Evolutionary conservation across 2,329 filamentous ascomycete species (phyloP).

Genomic region (Exophiala dermatitidis): DNA sequence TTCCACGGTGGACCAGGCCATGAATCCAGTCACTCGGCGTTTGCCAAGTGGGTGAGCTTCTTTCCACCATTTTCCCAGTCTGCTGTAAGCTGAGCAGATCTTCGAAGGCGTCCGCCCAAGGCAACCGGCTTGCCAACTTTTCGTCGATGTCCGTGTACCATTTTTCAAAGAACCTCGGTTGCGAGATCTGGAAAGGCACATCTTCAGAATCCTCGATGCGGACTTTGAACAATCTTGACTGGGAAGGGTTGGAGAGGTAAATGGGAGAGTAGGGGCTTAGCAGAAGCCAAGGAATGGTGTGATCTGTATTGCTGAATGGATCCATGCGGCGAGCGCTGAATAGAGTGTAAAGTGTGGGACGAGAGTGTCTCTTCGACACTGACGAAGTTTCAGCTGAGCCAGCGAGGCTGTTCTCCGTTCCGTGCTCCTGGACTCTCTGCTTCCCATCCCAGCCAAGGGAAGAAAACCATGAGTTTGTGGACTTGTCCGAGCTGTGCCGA

Average conservation of each 20-base stretch:
- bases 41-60: slow-evolving; percentile 23
- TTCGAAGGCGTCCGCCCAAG: slow-evolving; percentile 54
- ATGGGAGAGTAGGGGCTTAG: slow-evolving; percentile 50
- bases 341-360: slow-evolving; percentile 13
- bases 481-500: not conserved
- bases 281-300: slow-evolving; percentile 37
- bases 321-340: slow-evolving; percentile 21
- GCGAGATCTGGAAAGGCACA: slow-evolving; percentile 18
- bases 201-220: slow-evolving; percentile 17
- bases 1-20: slow-evolving; percentile 37
- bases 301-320: slow-evolving; percentile 32
- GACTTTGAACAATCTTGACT: slow-evolving; percentile 19
- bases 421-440: slow-evolving; percentile 5
- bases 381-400: not conserved
- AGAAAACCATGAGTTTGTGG: slow-evolving; percentile 13
- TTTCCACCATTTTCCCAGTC: slow-evolving; percentile 38
- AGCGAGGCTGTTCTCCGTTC: not conserved
- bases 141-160: slow-evolving; percentile 29
- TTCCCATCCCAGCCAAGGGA: slow-evolving; percentile 20
- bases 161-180: slow-evolving; percentile 18
- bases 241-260: slow-evolving; percentile 22
- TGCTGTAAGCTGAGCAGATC: slow-evolving; percentile 49
- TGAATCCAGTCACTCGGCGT: slow-evolving; percentile 36
- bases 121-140: slow-evolving; percentile 33
- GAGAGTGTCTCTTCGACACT: not conserved